Percentiles rank a stretch among this genome's conserved stretches.
These are phyloP conservation scores for Akanthomyces muscarius DNA, from an alignment of 2,329 filamentous ascomycete genomes.

Conservation along the genomic window DNA sequence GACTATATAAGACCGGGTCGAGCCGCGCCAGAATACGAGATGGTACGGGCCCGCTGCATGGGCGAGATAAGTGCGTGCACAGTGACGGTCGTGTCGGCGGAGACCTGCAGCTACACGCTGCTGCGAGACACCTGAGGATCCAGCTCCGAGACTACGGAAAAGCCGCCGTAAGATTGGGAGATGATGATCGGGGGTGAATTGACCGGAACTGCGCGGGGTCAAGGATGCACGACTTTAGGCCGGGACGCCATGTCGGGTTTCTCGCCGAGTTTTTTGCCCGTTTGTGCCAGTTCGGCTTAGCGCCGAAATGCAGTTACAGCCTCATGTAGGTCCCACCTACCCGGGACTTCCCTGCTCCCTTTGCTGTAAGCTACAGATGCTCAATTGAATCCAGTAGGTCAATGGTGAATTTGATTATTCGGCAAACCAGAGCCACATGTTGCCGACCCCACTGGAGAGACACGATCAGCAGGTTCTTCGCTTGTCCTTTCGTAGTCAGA, in stretches of 20 bases:
- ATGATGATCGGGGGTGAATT: slow-evolving; percentile 4
- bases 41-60: neutral
- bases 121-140: neutral
- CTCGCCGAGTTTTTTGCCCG: neutral
- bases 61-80: neutral
- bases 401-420: too few relatives aligned
- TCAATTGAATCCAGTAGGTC: too few relatives aligned
- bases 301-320: neutral
- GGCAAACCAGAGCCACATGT: too few relatives aligned
- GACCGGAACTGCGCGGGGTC: neutral
- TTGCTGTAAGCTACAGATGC: too few relatives aligned
- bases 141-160: neutral
- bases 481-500: too few relatives aligned
- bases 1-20: neutral
- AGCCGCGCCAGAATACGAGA: neutral
- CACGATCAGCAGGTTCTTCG: too few relatives aligned
- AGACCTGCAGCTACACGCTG: neutral
- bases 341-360: too few relatives aligned
- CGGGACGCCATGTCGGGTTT: neutral
- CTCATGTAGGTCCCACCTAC: too few relatives aligned
- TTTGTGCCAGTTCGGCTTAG: neutral
- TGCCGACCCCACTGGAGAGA: too few relatives aligned
- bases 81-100: neutral
- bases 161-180: neutral
- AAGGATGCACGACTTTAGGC: neutral